Base-by-base conservation (phyloP, 2,329 filamentous ascomycete genomes). In the Lizonia empirigonia region DNA sequence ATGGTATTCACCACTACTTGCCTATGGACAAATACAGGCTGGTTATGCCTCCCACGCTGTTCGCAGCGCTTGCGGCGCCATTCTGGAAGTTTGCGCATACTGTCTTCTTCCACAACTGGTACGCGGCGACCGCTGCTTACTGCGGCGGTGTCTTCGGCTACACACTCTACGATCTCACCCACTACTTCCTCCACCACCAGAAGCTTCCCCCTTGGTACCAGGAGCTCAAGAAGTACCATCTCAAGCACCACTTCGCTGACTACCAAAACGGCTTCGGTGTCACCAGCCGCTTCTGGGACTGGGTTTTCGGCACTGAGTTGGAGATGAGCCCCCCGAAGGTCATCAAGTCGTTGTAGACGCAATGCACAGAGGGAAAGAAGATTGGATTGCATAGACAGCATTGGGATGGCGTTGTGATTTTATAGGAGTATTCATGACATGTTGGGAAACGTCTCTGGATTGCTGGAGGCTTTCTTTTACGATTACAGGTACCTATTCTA, bases 21-120 rank as follows among this genome's bases (percentile, higher is more conserved):
- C 94, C 94, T n/a, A 97, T 99, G 94, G 94, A 99, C 78, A 93
- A 88, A 70, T 93, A 96, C 67, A 87, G 94, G 54, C 86, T 99
- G 8, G 94, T 99, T 59, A 97, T 99, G 94, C 94, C 94, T 1
- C 94, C 94, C 0, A 84, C 90, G 0, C 80, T 99, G 3, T 97
- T 99, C 70, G 56, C 93, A 19, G 82, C 84, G 10, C 85, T 99
- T 16, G 93, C 93, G 5, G 82, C 83, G 0, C 94, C 94, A 0
- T 97, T 97, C 79, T 99, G 90, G 88, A 90, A 90, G 73, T 79
- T 99, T 41, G 90, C 94, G 0, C 93, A 97, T 63, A 63, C 80
- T 2, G 69, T 97, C 46, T 91, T 99, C 73, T 88, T 78, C 72
- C 92, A 86, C 77, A 84, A 93, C 74, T 97, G 92, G 92, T 82